Evolutionary conservation across 164 flowering plant species (phyloP), one percentile per base, ranked within the genome.

Genomic region (Tinospora cordifolia): DNA sequence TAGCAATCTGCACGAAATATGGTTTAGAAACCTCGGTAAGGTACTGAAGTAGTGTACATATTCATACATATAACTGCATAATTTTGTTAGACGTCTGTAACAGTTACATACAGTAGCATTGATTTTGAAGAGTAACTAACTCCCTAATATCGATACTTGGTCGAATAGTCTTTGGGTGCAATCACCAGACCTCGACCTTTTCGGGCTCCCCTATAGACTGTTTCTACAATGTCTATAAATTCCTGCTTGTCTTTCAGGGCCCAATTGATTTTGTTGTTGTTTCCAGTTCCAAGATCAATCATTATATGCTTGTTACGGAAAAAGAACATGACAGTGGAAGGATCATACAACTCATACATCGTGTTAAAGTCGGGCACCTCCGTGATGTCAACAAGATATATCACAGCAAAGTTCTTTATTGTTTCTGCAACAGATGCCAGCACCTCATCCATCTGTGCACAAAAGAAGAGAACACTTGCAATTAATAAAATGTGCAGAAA

Each of bases 231-330:
- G 83, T 93, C 92, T 9, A 93, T 91, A 81, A 93, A 89, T 77
- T 93, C 97, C 76, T 93, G 98, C 85, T 93, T 91, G 79, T 89
- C 95, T 81, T 93, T 93, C 70, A 93, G 80, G 41, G 98, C 98
- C 97, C 98, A 93, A 77, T 93, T 93, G 82, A 90, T 90, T 80
- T 92, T 92, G 83, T 92, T 92, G 87, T 92, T 90, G 87, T 92
- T 92, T 41, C 98, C 96, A 30, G 98, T 92, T 21, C 98, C 98
- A 68, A 92, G 90, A 74, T 92, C 94, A 38, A 92, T 92, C 98
- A 92, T 90, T 27, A 92, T 92, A 79, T 90, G 98, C 83, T 93
- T 91, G 94, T 93, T 93, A 67, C 96, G 82, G 84, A 93, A 93
- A 79, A 93, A 93, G 84, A 93, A 93, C 98, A 93, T 88, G 67